Evolutionary conservation across 805 yeast species (phyloP).

Genomic region (Geotrichum ghanense): DNA sequence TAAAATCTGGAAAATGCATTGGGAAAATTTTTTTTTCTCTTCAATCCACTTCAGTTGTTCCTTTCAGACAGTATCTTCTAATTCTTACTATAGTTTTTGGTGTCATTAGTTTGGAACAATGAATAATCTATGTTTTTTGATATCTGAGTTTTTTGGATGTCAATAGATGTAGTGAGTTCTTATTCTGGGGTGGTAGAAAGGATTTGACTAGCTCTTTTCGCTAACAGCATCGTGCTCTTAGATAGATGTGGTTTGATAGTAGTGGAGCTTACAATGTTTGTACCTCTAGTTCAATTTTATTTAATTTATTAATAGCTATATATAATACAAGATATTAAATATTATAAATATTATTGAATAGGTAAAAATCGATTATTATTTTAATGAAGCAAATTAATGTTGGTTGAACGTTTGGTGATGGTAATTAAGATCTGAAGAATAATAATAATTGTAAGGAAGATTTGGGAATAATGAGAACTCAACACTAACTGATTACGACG

Average conservation of each 20-base stretch:
- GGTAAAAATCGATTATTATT: too few relatives aligned
- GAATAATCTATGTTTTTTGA: neutral
- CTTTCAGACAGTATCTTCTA: neutral
- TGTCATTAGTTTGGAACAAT: neutral
- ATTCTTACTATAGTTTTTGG: neutral
- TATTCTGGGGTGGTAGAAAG: neutral
- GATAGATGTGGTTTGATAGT: constrained; percentile 2
- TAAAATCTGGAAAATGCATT: too few relatives aligned
- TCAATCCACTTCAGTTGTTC: neutral
- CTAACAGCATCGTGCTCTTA: constrained; percentile 2
- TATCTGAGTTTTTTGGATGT: neutral
- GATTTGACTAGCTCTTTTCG: constrained; percentile 1
- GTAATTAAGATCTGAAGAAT: too few relatives aligned
- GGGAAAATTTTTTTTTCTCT: neutral
- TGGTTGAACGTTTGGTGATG: too few relatives aligned
- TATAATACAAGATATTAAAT: too few relatives aligned
- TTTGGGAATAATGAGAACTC: too few relatives aligned
- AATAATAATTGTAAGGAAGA: too few relatives aligned
- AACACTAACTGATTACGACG: too few relatives aligned
- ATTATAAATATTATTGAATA: too few relatives aligned
- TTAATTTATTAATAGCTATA: too few relatives aligned
- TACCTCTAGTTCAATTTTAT: too few relatives aligned
- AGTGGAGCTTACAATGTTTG: constrained; percentile 2
- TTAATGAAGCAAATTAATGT: too few relatives aligned
- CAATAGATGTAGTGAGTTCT: neutral